These are phyloP conservation scores for Coemansia sp. DNA, from an alignment of 192 early-diverging fungal species.

Conservation along the genomic window DNA sequence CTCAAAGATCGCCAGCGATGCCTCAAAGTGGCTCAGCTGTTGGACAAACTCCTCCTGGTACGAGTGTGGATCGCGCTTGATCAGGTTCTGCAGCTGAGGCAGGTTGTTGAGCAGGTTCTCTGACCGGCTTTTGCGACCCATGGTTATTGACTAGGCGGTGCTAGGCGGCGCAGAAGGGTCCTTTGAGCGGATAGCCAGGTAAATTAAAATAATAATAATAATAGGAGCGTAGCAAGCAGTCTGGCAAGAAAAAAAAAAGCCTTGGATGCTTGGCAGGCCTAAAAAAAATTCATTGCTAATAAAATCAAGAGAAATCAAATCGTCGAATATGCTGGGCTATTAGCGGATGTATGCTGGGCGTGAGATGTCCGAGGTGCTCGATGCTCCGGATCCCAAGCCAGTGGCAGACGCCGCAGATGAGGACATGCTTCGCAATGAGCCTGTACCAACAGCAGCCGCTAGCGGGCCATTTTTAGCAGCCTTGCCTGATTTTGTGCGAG, in stretches of 20 bases:
- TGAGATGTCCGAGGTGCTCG: constrained; percentile 26
- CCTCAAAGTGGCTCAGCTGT: constrained; percentile 92
- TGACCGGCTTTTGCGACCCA: constrained; percentile 46
- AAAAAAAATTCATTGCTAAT: constrained; percentile 9
- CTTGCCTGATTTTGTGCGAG: constrained; percentile 41
- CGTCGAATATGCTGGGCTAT: not conserved
- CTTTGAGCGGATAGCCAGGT: not conserved
- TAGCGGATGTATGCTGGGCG: constrained; percentile 35
- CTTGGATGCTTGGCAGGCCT: not conserved
- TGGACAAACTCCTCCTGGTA: constrained; percentile 94
- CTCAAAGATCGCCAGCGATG: constrained; percentile 82
- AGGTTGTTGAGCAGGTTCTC: constrained; percentile 67
- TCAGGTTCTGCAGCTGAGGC: constrained; percentile 97
- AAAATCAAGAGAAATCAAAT: constrained; percentile 5
- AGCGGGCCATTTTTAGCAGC: constrained; percentile 17
- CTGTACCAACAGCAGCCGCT: constrained; percentile 7
- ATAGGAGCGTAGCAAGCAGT: not conserved
- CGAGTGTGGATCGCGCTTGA: constrained; percentile 91
- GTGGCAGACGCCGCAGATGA: constrained; percentile 8
- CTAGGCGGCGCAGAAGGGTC: not conserved
- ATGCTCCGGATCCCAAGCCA: not conserved
- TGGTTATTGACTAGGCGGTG: not conserved
- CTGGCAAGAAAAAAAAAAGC: not conserved
- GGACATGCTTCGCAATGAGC: not conserved
- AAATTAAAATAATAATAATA: not conserved